phyloP scores from a whole-genome alignment of 495 filamentous ascomycete genomes.

The Daldinia childiae region DNA sequence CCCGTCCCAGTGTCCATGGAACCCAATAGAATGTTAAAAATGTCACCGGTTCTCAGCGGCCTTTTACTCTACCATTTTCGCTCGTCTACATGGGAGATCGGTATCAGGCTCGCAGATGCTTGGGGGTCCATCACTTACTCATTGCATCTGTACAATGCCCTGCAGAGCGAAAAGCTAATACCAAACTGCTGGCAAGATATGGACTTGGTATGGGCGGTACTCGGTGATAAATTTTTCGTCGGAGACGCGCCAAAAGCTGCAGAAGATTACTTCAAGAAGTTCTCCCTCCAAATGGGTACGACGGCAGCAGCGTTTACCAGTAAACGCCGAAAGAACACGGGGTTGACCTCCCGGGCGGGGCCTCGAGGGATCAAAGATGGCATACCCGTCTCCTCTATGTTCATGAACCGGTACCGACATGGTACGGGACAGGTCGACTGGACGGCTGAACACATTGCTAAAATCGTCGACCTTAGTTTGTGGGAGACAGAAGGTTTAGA shows the following conservation, averaged over 20 bases:
- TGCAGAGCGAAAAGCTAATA: constrained; percentile 44
- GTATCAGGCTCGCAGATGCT: constrained; percentile 46
- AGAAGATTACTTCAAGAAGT: constrained; percentile 49
- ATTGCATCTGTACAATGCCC: constrained; percentile 52
- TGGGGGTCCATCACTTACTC: constrained; percentile 51
- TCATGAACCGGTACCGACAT: constrained; percentile 41
- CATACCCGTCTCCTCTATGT: constrained; percentile 46
- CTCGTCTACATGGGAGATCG: constrained; percentile 32
- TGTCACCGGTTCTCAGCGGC: constrained; percentile 47
- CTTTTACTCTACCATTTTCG: constrained; percentile 48
- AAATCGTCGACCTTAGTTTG: constrained; percentile 42
- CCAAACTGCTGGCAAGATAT: constrained; percentile 49
- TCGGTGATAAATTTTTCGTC: constrained; percentile 46
- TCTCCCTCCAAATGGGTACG: constrained; percentile 50
- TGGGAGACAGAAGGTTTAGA: constrained; percentile 30
- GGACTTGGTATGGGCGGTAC: constrained; percentile 40
- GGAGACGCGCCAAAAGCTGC: constrained; percentile 40
- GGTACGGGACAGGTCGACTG: constrained; percentile 38
- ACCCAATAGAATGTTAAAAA: constrained; percentile 44
- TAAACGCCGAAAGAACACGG: constrained; percentile 23
- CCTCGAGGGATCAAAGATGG: constrained; percentile 43
- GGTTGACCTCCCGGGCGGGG: constrained; percentile 31
- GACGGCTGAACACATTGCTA: constrained; percentile 42
- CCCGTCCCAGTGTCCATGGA: constrained; percentile 8
- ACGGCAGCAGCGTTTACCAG: constrained; percentile 43